Percentiles rank a stretch among this genome's conserved stretches.
Conservation (phyloP, 805 yeast species). For the Myxozyma melibiosi region DNA sequence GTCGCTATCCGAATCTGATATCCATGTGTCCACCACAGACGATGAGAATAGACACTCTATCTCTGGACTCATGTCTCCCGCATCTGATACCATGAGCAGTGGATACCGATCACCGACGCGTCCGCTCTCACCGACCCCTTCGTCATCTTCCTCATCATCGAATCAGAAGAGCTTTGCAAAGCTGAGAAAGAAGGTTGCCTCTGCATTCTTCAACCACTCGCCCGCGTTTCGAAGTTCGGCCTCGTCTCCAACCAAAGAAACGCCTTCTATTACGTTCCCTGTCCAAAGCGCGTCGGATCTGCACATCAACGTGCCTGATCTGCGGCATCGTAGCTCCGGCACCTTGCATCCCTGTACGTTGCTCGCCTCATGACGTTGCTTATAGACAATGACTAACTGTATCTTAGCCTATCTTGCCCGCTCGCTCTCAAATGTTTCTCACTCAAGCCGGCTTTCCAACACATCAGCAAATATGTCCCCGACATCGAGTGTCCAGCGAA, state of each 20-base stretch:
- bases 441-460: constrained; percentile 4
- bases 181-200: constrained; percentile 16
- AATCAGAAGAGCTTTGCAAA: constrained; percentile 14
- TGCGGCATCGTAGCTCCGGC: constrained; percentile 2
- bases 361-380: background rate
- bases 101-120: constrained; percentile 3
- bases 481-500: background rate
- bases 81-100: background rate
- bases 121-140: constrained; percentile 24
- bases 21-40: background rate
- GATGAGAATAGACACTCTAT: background rate
- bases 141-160: constrained; percentile 24
- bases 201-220: constrained; percentile 15
- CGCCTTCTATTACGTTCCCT: constrained; percentile 5
- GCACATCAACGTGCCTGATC: background rate
- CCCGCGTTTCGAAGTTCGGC: background rate
- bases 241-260: constrained; percentile 4
- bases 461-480: constrained; percentile 4
- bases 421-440: constrained; percentile 20
- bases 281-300: constrained; percentile 21
- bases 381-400: background rate
- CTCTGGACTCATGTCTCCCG: constrained; percentile 22
- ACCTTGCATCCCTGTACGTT: constrained; percentile 18
- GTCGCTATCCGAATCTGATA: constrained; percentile 26
- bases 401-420: constrained; percentile 10